Conservation (phyloP, 2,329 filamentous ascomycete genomes). For the Didymellaceae sp. region DNA sequence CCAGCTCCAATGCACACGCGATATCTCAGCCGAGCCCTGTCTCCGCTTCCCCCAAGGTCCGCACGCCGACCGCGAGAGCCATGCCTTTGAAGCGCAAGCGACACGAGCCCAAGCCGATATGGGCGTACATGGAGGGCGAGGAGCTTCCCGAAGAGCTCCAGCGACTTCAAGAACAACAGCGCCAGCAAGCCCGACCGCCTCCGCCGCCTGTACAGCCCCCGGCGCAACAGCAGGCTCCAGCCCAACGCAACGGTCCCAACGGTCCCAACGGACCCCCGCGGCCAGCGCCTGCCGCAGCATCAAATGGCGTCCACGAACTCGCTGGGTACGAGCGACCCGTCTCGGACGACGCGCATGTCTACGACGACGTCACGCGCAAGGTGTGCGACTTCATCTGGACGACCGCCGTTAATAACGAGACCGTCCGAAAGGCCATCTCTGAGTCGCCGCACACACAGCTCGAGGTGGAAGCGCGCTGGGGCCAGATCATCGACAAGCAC, state of each 20-base stretch:
- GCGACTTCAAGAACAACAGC: constrained; percentile 29
- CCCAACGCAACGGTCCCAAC: constrained; percentile 22
- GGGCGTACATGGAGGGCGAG: constrained; percentile 43
- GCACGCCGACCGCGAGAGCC: constrained; percentile 33
- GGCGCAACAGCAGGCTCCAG: constrained; percentile 25
- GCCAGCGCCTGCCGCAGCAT: constrained; percentile 14
- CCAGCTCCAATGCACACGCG: constrained; percentile 37
- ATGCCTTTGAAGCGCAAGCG: constrained; percentile 46
- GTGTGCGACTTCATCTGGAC: constrained; percentile 84
- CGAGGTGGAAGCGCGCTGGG: constrained; percentile 94
- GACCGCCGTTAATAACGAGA: constrained; percentile 71
- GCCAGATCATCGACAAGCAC: constrained; percentile 74
- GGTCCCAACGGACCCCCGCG: constrained; percentile 19
- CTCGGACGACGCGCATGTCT: constrained; percentile 68
- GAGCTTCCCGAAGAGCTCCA: constrained; percentile 34
- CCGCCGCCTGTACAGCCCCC: constrained; percentile 23
- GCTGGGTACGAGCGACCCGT: constrained; percentile 64
- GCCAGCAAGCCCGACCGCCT: constrained; percentile 31
- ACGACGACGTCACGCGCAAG: constrained; percentile 74
- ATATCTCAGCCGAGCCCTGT: constrained; percentile 39
- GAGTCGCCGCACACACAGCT: constrained; percentile 72
- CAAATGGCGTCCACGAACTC: constrained; percentile 24
- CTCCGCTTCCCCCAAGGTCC: constrained; percentile 37
- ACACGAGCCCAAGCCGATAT: constrained; percentile 46
- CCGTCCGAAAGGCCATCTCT: constrained; percentile 59